Base-by-base conservation (phyloP, 495 filamentous ascomycete genomes). In the Neohortaea acidophila region DNA sequence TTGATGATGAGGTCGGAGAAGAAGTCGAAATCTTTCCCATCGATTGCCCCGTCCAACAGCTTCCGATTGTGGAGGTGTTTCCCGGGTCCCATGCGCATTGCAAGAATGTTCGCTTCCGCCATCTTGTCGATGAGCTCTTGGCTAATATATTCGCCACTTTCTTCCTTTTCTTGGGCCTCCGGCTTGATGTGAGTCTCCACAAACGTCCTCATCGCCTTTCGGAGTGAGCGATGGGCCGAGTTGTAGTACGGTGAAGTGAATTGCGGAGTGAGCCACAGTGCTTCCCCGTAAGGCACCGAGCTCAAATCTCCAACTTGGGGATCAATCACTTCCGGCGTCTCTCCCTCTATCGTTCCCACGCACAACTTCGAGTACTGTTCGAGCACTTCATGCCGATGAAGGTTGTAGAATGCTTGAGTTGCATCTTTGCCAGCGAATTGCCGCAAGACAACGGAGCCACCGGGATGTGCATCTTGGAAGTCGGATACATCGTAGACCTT, bases 401-500 rank as follows among this genome's bases (percentile, higher is more conserved):
- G 80, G 57, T 86, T 86, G 58, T 94, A 89, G 67, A 91, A 94
- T 40, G 79, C 81, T 28, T 73, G 68, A 36, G 85, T 94, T 21
- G 82, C 83, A 61, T 92, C 84, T 52, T 70, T 70, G 57, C 84
- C 84, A 26, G 79, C 84, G 35, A 84, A 78, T 60, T 86, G 84
- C 30, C 80, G 69, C 22, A 92, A 75, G 30, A 91, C 83, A 37
- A 78, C 72, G 47, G 77, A 72, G 51, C 84, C 84, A 46, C 86
- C 46, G 8, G 47, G 47, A 52, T 94, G 86, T 40, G 84, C 84
- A 64, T 86, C 82, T 38, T 86, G 63, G 59, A 94, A 93, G 39
- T 91, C 84, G 29, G 81, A 80, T 28, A 89, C 78, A 60, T 94
- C 86, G 66, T 94, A 94, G 48, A 87, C 83, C 47, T 80, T 81